A percentile compares a stretch with the other conserved stretches of the same genome.
Conservation (phyloP, 2,329 filamentous ascomycete species). For the Fusarium metavorans region DNA sequence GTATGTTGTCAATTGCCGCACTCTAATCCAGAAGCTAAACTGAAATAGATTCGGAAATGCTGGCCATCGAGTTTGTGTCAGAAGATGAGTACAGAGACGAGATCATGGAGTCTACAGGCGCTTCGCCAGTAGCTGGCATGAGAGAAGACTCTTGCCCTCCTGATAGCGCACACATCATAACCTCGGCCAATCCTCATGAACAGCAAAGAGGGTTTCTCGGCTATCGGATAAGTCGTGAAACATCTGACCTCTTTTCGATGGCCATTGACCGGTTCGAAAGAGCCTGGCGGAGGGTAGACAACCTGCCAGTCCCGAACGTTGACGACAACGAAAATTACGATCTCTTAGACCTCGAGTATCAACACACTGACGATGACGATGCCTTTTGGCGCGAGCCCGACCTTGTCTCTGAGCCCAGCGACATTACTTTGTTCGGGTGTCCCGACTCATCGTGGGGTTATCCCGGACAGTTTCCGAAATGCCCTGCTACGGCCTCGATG, state of each 20-base stretch:
- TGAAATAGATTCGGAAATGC: not conserved
- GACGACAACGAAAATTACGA: not conserved
- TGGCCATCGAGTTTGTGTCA: not conserved
- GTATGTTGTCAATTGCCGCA: not conserved
- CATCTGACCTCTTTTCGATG: not conserved
- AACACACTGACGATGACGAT: not conserved
- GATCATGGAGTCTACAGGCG: not conserved
- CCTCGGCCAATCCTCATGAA: not conserved
- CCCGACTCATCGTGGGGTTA: not conserved
- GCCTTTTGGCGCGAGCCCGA: not conserved
- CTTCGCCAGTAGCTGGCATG: not conserved
- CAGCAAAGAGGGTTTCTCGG: not conserved
- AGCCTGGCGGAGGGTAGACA: not conserved
- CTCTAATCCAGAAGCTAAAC: not conserved
- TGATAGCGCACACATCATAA: not conserved
- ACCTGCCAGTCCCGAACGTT: not conserved
- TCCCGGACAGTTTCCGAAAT: not conserved
- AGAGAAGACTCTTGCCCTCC: not conserved
- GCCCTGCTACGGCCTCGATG: not conserved
- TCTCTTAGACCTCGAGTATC: not conserved
- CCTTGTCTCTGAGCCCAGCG: not conserved
- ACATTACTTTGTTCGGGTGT: not conserved
- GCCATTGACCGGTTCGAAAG: not conserved
- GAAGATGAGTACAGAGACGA: not conserved
- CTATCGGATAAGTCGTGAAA: not conserved